A percentile compares a stretch with the other conserved stretches of the same genome.
Conservation (phyloP, 257 asterid species). For the Cordia subcordata region DNA sequence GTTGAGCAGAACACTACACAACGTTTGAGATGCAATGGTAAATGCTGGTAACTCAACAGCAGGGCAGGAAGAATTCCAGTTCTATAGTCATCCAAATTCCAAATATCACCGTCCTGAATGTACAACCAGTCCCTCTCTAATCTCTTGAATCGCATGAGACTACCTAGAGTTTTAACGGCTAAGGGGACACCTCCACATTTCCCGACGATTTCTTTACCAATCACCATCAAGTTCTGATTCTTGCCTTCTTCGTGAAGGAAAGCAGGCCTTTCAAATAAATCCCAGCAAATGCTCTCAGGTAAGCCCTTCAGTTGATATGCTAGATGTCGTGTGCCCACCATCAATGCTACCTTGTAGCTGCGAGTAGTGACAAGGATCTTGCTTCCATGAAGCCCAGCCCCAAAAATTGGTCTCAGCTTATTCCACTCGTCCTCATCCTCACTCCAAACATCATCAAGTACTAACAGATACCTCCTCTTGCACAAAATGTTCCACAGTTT, state of each 20-base stretch:
- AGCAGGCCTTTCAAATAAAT: conserved; percentile 22
- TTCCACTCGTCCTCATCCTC: conserved; percentile 24
- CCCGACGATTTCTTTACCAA: conserved; percentile 21
- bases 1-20: conserved; percentile 21
- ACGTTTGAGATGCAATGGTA: conserved; percentile 20
- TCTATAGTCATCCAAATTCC: conserved; percentile 13
- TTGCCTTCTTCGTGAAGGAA: conserved; percentile 15
- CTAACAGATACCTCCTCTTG: conserved; percentile 13
- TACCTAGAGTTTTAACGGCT: conserved; percentile 24
- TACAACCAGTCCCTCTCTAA: conserved; percentile 17
- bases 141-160: conserved; percentile 18
- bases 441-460: conserved; percentile 26
- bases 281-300: conserved; percentile 21
- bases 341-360: conserved; percentile 16
- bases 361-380: conserved; percentile 22
- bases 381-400: conserved; percentile 19
- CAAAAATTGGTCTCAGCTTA: conserved; percentile 7
- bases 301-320: conserved; percentile 11
- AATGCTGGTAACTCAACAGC: conserved; percentile 14
- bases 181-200: conserved; percentile 30
- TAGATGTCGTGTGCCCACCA: conserved; percentile 5
- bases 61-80: conserved; percentile 21
- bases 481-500: conserved; percentile 14
- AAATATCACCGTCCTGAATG: conserved; percentile 22
- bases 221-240: conserved; percentile 12